Base-by-base conservation (phyloP, 2,329 filamentous ascomycete species). In the Pseudofabraea citricarpa region DNA sequence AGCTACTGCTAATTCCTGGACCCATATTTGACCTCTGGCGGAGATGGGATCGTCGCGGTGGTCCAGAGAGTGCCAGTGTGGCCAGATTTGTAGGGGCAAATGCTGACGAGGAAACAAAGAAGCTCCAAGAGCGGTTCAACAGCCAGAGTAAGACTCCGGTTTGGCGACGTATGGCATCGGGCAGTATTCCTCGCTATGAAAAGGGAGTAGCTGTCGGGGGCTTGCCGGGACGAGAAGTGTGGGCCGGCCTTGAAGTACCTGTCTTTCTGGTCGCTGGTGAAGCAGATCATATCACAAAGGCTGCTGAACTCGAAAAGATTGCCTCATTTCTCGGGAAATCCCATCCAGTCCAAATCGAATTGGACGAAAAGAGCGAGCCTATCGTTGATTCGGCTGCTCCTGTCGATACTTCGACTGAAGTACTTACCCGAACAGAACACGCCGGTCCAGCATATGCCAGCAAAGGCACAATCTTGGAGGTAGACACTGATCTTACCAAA, bases 121-220 rank as follows among this genome's bases (percentile, higher is more conserved):
- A 73, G 44, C 70, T 89, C 26, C 87, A 91, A 61, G 64, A 84
- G 44, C 75, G 76, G 3, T 91, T 83, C 66, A 97, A 97, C 61
- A 74, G 77, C 46, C 89, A 95, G 61, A 95, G 88, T 50, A 80
- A 75, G 51, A 93, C 90, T 0, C 74, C 84, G 0, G 87, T 93
- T 0, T 95, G 87, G 76, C 79, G 86, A 52, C 80, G 89, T 29
- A 90, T 95, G 81, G 82, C 83, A 1, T 81, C 74, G 62, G 88
- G 90, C 0, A 73, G 74, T 40, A 70, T 93, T 19, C 84, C 87
- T 0, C 65, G 62, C 0, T 84, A 83, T 45, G 61, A 71, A 3
- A 59, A 71, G 6, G 77, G 74, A 2, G 62, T 71, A 20, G 64
- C 78, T 1, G 59, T 62, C 7, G 80, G 82, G 3, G 87, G 87